Evolutionary conservation across 352 stramenopile genomes (phyloP).

Genomic region (Phytophthora capsici): DNA sequence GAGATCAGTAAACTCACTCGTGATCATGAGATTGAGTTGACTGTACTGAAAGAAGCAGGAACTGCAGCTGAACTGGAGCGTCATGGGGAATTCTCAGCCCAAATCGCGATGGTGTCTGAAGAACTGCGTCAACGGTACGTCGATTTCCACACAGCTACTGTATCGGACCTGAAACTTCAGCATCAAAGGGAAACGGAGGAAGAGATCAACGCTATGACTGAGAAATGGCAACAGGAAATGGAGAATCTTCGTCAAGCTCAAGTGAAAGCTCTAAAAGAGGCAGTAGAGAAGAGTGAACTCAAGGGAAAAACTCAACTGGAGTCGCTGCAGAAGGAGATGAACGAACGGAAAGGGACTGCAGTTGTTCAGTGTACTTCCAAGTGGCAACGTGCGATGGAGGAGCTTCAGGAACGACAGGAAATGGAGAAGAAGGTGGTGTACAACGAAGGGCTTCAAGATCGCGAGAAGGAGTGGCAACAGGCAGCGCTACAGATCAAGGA

Average conservation of each 20-base stretch:
- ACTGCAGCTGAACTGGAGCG: neutral
- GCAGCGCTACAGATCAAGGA: conserved; percentile 76
- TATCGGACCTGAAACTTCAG: neutral
- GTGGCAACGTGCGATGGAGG: conserved; percentile 73
- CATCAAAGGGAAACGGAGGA: conserved; percentile 42
- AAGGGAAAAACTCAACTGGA: conserved; percentile 46
- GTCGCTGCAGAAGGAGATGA: conserved; percentile 66
- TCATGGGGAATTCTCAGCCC: conserved; percentile 2
- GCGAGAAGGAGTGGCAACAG: conserved; percentile 80
- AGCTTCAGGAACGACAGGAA: conserved; percentile 68
- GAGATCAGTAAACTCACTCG: conserved; percentile 14
- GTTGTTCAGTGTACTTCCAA: conserved; percentile 74
- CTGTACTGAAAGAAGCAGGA: conserved; percentile 2
- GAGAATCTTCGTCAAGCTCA: conserved; percentile 32
- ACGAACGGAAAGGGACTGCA: conserved; percentile 59
- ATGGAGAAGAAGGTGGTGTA: conserved; percentile 70
- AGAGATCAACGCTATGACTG: conserved; percentile 24
- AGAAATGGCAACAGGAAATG: conserved; percentile 49
- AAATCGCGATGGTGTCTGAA: conserved; percentile 24
- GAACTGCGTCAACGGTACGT: conserved; percentile 19
- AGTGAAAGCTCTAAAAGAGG: conserved; percentile 41
- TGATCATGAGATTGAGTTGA: conserved; percentile 8
- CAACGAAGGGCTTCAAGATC: conserved; percentile 66
- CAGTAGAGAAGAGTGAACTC: conserved; percentile 39
- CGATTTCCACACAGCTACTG: conserved; percentile 1